Evolutionary conservation across 1,284 basidiomycete genomes (phyloP), one percentile per base, ranked within the genome.

Genomic region (Sphagnurus paluster): DNA sequence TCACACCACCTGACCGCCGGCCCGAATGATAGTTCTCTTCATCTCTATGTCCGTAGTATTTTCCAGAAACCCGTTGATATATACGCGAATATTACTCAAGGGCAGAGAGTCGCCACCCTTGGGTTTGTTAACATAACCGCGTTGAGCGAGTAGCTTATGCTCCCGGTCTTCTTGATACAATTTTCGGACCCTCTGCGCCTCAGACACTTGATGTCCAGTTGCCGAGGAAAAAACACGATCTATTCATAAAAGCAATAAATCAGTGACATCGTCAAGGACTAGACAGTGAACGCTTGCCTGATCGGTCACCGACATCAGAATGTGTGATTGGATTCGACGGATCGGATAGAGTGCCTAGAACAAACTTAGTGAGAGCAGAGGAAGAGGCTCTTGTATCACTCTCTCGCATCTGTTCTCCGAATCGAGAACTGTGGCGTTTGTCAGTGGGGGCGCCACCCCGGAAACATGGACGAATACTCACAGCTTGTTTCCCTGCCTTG

Each of bases 41-140:
- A 87, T 80, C 63, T 88, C 86, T 38, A 84, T 76, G 57, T 88
- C 87, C 5, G 85, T 89, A 13, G 84, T 87, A 36, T 74, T 72
- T 26, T 70, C 71, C 47, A 88, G 67, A 56, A 80, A 87, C 1
- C 86, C 86, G 51, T 82, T 73, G 57, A 87, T 82, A 55, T 86
- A 86, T 17, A 80, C 68, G 38, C 70, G 68, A 23, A 76, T 70
- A 46, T 72, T 71, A 28, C 58, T 58, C 46, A 84, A 56, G 33
- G 79, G 63, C 57, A 64, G 60, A 33, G 53, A 52, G 49, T 63
- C 59, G 25, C 53, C 52, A 23, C 49, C 52, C n/a, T 54, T 48
- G 16, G 50, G 42, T 23, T 50, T 55, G n/a, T 58, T n/a, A n/a
- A n/a, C n/a, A n/a, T n/a, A 50, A 42, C 61, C 55, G 24, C 57